Evolutionary conservation across 306 rosid species (phyloP).

Genomic region (Malus sylvestris): DNA sequence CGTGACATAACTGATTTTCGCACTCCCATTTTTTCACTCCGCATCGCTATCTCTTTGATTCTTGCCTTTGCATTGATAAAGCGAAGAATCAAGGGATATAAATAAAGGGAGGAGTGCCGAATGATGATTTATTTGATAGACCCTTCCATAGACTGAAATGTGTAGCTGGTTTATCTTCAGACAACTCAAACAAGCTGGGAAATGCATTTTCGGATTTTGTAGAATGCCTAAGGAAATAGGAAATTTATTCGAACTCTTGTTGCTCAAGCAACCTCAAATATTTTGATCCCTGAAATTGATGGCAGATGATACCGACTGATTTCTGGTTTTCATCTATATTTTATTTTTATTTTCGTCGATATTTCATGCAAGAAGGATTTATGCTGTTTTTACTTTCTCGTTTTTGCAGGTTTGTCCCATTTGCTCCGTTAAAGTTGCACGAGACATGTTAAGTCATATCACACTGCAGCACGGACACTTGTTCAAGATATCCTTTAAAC

Average conservation of each 20-base stretch:
- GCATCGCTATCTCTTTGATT: too few species aligned
- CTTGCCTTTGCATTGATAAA: too few species aligned
- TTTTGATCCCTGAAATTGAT: neutral
- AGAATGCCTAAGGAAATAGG: neutral
- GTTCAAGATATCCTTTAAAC: conserved; percentile 81
- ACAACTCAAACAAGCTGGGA: neutral
- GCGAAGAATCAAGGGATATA: too few species aligned
- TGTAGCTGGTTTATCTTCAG: neutral
- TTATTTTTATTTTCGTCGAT: neutral
- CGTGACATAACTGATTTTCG: neutral
- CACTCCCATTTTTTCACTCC: too few species aligned
- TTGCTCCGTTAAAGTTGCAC: conserved; percentile 81
- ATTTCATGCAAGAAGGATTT: conserved; percentile 5
- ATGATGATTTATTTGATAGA: neutral
- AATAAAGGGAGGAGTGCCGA: too few species aligned
- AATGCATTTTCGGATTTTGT: neutral
- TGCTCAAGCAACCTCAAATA: neutral
- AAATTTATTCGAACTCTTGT: neutral
- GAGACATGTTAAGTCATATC: conserved; percentile 89
- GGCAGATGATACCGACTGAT: neutral
- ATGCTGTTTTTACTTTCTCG: conserved; percentile 9
- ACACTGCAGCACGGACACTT: conserved; percentile 89
- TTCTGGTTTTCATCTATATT: neutral
- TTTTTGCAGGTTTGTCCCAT: conserved; percentile 80
- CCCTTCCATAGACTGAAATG: neutral